These are phyloP conservation scores for Zoysia pacifica DNA, from an alignment of 176 grass and related monocot genomes.

Conservation along the genomic window DNA sequence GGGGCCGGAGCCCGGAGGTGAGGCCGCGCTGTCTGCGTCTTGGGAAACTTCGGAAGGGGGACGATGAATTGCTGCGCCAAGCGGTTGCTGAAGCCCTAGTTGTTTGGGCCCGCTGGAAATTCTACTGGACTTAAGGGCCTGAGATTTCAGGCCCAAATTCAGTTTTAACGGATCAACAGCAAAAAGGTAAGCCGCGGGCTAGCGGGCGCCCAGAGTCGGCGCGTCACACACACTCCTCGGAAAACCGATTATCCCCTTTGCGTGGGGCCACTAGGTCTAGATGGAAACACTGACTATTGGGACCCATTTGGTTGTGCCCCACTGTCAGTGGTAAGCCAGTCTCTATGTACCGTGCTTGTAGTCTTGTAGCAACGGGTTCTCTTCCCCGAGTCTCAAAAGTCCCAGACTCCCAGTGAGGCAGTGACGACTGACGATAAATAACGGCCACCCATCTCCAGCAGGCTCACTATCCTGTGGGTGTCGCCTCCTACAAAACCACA, in stretches of 20 bases:
- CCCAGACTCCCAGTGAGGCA: not conserved
- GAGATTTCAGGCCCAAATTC: too few relatives aligned
- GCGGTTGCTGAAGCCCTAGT: too few relatives aligned
- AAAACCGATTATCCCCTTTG: not conserved
- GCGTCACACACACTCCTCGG: not conserved
- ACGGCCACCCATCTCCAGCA: constrained; percentile 25
- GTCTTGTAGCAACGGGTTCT: not conserved
- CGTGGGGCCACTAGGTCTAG: not conserved
- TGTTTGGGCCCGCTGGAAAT: too few relatives aligned
- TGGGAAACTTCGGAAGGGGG: too few relatives aligned
- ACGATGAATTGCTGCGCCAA: too few relatives aligned
- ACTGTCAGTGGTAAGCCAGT: not conserved
- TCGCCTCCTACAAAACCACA: constrained; percentile 24
- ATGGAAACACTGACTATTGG: not conserved
- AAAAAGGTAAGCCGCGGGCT: not conserved
- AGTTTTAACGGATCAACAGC: too few relatives aligned
- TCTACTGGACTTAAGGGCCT: too few relatives aligned
- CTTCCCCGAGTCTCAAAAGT: not conserved
- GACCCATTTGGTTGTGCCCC: not conserved
- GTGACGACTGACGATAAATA: constrained; percentile 29
- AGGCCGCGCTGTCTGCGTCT: not conserved
- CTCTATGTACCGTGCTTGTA: not conserved
- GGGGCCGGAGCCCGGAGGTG: not conserved
- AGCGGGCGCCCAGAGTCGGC: not conserved
- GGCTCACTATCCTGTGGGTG: not conserved